A percentile compares a stretch with the other conserved stretches of the same genome.
These are phyloP conservation scores for Poa pratensis DNA, from an alignment of 176 grass and related monocot genomes.

Conservation along the genomic window DNA sequence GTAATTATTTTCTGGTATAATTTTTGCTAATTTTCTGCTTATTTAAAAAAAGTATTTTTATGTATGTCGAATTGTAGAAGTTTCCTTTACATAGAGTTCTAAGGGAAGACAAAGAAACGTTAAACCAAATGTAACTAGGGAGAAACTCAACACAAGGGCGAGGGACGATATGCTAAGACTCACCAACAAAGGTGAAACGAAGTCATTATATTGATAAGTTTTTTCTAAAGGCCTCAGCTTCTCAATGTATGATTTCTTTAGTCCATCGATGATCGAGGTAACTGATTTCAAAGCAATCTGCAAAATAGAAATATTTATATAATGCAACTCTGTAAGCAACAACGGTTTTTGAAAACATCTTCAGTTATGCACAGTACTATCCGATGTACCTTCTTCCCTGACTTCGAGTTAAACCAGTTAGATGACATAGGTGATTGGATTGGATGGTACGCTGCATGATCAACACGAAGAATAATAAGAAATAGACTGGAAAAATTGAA, in stretches of 20 bases:
- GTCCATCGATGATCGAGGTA: slow-evolving; percentile 87
- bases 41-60: neutral
- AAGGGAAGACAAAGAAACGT: neutral
- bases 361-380: neutral
- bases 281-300: slow-evolving; percentile 86
- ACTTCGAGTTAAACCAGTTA: slow-evolving; percentile 86
- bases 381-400: slow-evolving; percentile 69
- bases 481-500: neutral
- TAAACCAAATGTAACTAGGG: neutral
- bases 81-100: neutral
- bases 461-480: slow-evolving; percentile 14
- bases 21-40: neutral
- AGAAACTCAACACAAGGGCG: neutral
- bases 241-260: slow-evolving; percentile 93
- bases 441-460: slow-evolving; percentile 49
- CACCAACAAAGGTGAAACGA: slow-evolving; percentile 82
- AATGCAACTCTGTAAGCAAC: neutral
- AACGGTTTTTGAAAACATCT: neutral
- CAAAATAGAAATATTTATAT: slow-evolving; percentile 9
- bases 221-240: slow-evolving; percentile 84
- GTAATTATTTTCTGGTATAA: neutral
- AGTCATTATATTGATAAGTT: slow-evolving; percentile 78
- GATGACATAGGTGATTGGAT: slow-evolving; percentile 50
- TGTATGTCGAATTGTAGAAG: too few species aligned
- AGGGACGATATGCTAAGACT: neutral